These are phyloP conservation scores for Candida albicans DNA, from an alignment of 1,139 yeast genomes.

Conservation along the genomic window DNA sequence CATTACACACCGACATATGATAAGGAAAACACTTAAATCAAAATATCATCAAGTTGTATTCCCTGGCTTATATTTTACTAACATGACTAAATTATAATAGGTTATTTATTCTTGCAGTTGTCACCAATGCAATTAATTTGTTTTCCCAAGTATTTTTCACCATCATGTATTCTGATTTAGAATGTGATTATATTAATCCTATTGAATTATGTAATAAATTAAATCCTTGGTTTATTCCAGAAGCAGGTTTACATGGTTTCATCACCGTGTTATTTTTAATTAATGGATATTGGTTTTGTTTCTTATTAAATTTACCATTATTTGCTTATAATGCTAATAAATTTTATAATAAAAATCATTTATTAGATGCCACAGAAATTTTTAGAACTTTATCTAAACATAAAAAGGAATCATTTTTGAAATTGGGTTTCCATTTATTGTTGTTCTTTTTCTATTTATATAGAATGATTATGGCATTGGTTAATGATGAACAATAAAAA, in stretches of 20 bases:
- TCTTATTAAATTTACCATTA: conserved; percentile 82
- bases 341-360: conserved; percentile 71
- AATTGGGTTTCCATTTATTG: conserved; percentile 86
- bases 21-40: too few species aligned
- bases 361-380: conserved; percentile 96
- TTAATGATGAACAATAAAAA: conserved; percentile 52
- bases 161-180: conserved; percentile 89
- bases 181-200: conserved; percentile 94
- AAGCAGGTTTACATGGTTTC: conserved; percentile 80
- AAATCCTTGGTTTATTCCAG: conserved; percentile 88
- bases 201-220: conserved; percentile 93
- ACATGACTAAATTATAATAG: conserved; percentile 24
- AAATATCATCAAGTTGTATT: too few species aligned
- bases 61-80: too few species aligned
- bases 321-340: conserved; percentile 80
- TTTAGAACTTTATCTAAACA: conserved; percentile 92
- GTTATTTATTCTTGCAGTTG: conserved; percentile 81
- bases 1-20: too few species aligned
- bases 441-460: conserved; percentile 95
- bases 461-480: conserved; percentile 95
- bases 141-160: conserved; percentile 92
- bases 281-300: conserved; percentile 93
- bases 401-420: conserved; percentile 88
- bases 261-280: conserved; percentile 70
- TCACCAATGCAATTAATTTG: conserved; percentile 81